Conservation (phyloP, 306 rosid genomes). For the Myrica gale region DNA sequence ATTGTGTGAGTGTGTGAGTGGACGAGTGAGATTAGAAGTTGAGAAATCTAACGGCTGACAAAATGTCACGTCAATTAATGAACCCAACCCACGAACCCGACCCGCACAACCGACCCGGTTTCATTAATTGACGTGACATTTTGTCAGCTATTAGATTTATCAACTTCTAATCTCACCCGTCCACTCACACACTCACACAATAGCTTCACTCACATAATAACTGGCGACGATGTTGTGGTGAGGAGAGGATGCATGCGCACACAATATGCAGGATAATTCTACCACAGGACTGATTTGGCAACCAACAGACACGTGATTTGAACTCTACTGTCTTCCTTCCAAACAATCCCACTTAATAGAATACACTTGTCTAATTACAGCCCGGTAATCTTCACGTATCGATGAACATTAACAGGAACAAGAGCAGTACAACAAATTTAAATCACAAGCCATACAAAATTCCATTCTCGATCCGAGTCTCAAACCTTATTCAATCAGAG, state of each 20-base stretch:
- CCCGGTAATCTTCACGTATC: neutral
- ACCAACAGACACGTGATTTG: neutral
- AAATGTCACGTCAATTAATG: no score
- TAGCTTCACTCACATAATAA: no score
- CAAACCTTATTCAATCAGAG: constrained; percentile 8
- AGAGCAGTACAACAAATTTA: neutral
- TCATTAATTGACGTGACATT: no score
- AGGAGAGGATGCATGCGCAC: neutral
- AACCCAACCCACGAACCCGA: no score
- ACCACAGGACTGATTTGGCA: neutral
- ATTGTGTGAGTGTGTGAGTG: no score
- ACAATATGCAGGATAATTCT: neutral
- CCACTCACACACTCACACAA: no score
- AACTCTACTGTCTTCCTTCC: neutral
- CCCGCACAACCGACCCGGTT: no score
- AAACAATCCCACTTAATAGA: constrained; percentile 13
- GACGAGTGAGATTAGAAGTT: no score
- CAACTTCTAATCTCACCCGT: no score
- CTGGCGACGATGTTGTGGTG: neutral
- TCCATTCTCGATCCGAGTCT: constrained; percentile 18
- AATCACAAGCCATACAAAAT: neutral
- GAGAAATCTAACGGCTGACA: no score
- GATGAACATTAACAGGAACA: neutral
- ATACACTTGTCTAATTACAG: constrained; percentile 10
- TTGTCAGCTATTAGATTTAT: no score